Conservation (phyloP, 225 moss, liverwort and hornwort species). For the Bryoerythrophyllum caledonicum region DNA sequence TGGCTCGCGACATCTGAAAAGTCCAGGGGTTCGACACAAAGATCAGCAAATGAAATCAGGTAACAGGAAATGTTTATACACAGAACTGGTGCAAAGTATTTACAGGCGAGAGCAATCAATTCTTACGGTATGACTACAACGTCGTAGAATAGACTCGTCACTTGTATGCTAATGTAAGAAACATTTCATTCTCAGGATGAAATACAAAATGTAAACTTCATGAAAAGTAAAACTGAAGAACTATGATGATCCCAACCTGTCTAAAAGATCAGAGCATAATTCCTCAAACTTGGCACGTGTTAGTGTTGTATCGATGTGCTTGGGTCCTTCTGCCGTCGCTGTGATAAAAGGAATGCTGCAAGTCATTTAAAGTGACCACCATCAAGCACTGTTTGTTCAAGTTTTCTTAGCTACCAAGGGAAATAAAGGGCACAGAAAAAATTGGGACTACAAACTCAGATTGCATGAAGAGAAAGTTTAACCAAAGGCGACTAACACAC, state of each 20-base stretch:
- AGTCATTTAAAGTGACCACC: neutral
- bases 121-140: neutral
- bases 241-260: constrained; percentile 49
- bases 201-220: neutral
- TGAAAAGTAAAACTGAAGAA: neutral
- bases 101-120: neutral
- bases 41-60: constrained; percentile 8
- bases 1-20: constrained; percentile 46
- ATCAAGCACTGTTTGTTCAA: constrained; percentile 9
- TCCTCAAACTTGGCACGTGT: constrained; percentile 91
- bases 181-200: neutral
- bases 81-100: neutral
- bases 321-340: constrained; percentile 89
- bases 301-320: constrained; percentile 79
- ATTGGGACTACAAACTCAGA: neutral
- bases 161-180: neutral
- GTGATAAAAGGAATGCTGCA: constrained; percentile 93
- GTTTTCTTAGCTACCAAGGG: neutral
- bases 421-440: neutral
- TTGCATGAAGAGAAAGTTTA: neutral
- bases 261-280: constrained; percentile 89
- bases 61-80: neutral
- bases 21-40: neutral
- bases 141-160: neutral
- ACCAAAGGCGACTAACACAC: neutral